phyloP scores from a whole-genome alignment of 2,329 filamentous ascomycete species.

The Trichoderma koningii region DNA sequence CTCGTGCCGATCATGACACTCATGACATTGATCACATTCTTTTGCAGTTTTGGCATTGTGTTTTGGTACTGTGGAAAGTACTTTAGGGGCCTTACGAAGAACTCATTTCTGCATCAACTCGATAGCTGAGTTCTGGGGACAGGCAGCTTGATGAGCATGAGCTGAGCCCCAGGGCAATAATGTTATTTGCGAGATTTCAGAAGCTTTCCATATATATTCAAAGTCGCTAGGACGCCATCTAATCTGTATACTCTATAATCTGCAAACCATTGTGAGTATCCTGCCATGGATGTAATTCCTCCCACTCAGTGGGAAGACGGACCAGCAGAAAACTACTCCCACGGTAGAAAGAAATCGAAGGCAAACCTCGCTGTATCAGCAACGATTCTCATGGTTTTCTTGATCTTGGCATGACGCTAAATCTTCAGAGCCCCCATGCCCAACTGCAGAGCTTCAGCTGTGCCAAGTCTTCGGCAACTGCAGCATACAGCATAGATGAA shows the following conservation, averaged over 20 bases:
- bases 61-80: constrained; percentile 18
- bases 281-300: too few relatives aligned
- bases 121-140: not conserved
- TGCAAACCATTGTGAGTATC: too few relatives aligned
- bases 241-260: too few relatives aligned
- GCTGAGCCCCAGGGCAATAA: too few relatives aligned
- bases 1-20: constrained; percentile 9
- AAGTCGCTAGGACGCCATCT: too few relatives aligned
- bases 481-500: constrained; percentile 47
- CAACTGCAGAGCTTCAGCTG: constrained; percentile 44
- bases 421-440: constrained; percentile 35
- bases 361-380: constrained; percentile 35
- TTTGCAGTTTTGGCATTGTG: constrained; percentile 3
- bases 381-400: constrained; percentile 45
- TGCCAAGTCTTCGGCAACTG: constrained; percentile 47
- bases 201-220: too few relatives aligned
- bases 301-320: not conserved
- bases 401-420: constrained; percentile 40
- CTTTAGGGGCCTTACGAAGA: not conserved
- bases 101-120: constrained; percentile 1
- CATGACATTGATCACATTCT: constrained; percentile 20
- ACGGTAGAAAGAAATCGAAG: not conserved
- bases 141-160: not conserved
- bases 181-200: too few relatives aligned
- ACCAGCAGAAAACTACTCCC: not conserved